Percentiles rank a stretch among this genome's conserved stretches.
Conservation (phyloP, 2,329 filamentous ascomycete species). For the Polytolypa hystricis region DNA sequence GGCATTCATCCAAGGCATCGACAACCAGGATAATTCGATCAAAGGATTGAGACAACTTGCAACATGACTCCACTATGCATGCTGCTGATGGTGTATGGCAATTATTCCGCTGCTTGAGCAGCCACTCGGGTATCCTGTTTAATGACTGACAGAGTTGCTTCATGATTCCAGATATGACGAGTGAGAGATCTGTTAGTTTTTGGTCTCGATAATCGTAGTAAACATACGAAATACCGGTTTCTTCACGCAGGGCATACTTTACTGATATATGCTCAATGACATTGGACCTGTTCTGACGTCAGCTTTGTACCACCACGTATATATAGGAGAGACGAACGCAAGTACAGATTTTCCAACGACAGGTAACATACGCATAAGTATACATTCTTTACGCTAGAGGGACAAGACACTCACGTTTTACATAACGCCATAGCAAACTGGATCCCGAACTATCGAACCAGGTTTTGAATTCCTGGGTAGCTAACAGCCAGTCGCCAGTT, state of each 20-base stretch:
- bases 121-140: neutral
- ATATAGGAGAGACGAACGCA: slow-evolving; percentile 1
- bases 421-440: slow-evolving; percentile 4
- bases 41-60: neutral
- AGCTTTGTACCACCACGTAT: neutral
- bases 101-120: neutral
- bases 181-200: neutral
- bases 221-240: neutral
- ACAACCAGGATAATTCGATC: slow-evolving; percentile 1
- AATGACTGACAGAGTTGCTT: neutral
- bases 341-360: slow-evolving; percentile 2
- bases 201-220: slow-evolving; percentile 4
- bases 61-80: slow-evolving; percentile 1
- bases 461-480: neutral
- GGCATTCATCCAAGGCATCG: slow-evolving; percentile 5
- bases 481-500: slow-evolving; percentile 1
- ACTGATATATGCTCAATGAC: slow-evolving; percentile 1
- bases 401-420: neutral
- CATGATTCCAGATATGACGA: slow-evolving; percentile 2
- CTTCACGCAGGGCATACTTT: neutral
- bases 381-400: neutral
- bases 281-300: slow-evolving; percentile 1
- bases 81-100: neutral
- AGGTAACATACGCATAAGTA: neutral
- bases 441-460: neutral